A percentile compares a stretch with the other conserved stretches of the same genome.
These are phyloP conservation scores for Apostasia shenzhenica DNA, from an alignment of 106 monocot species.

Conservation along the genomic window DNA sequence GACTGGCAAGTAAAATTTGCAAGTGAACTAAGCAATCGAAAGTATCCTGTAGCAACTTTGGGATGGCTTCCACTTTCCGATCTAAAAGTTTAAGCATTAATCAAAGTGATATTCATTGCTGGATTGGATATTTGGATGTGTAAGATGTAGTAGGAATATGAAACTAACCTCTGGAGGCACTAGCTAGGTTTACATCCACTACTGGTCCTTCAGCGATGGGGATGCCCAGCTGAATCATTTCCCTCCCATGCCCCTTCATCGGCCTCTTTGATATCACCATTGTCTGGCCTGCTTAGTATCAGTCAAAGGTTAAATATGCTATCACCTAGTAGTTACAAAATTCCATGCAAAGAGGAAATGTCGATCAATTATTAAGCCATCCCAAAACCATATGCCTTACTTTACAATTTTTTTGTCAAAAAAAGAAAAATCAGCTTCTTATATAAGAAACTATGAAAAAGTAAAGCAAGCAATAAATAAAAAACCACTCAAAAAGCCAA, in stretches of 20 bases:
- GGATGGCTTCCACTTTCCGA: constrained; percentile 47
- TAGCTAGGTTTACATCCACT: constrained; percentile 36
- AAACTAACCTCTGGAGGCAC: constrained; percentile 25
- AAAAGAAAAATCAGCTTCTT: background rate
- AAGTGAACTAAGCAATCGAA: constrained; percentile 32
- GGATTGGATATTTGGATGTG: background rate
- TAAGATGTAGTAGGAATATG: background rate
- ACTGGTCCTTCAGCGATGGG: constrained; percentile 35
- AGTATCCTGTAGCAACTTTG: constrained; percentile 28
- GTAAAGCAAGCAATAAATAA: background rate
- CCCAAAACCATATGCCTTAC: background rate
- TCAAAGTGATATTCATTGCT: background rate
- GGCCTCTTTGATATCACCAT: constrained; percentile 49
- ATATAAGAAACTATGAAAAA: background rate
- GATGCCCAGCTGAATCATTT: constrained; percentile 56
- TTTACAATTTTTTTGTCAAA: background rate
- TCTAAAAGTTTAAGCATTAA: constrained; percentile 22
- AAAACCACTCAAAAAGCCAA: background rate
- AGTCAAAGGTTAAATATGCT: constrained; percentile 3
- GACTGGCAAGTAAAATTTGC: constrained; percentile 31
- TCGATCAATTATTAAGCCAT: no score
- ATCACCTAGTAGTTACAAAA: background rate
- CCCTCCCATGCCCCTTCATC: constrained; percentile 61
- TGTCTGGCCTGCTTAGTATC: constrained; percentile 31
- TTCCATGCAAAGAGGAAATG: background rate